Evolutionary conservation across 192 early-diverging fungal genomes (phyloP).

Genomic region (Linnemannia hyalina): DNA sequence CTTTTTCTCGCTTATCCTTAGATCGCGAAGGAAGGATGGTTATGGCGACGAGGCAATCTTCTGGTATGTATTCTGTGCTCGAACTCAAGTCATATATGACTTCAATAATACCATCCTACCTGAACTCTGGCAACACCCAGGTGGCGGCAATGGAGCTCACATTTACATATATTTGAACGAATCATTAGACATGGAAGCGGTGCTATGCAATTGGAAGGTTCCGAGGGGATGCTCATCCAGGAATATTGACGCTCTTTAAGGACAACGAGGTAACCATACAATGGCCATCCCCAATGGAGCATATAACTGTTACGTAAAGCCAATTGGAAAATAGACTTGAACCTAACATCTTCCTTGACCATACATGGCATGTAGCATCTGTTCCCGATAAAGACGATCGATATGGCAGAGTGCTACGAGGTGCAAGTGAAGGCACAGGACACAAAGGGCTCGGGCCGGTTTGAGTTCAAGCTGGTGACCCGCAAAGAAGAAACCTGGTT

Average conservation of each 20-base stretch:
- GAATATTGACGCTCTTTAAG: slow-evolving; percentile 62
- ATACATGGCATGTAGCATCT: slow-evolving; percentile 35
- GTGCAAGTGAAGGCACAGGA: slow-evolving; percentile 60
- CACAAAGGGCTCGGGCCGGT: slow-evolving; percentile 57
- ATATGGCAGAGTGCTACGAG: slow-evolving; percentile 64
- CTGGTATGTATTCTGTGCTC: slow-evolving; percentile 44
- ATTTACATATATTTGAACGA: not conserved
- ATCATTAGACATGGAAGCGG: slow-evolving; percentile 62
- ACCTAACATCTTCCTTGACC: not conserved
- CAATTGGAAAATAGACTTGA: not conserved
- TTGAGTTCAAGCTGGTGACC: slow-evolving; percentile 61
- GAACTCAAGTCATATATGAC: not conserved
- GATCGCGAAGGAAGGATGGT: slow-evolving; percentile 68
- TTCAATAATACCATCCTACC: not conserved
- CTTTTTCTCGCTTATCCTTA: slow-evolving; percentile 9
- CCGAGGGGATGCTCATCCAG: slow-evolving; percentile 61
- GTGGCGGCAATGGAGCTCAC: not conserved
- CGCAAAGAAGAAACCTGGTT: slow-evolving; percentile 62
- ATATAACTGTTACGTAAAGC: not conserved
- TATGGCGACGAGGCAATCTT: slow-evolving; percentile 60
- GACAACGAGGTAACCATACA: slow-evolving; percentile 61
- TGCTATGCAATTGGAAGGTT: slow-evolving; percentile 65
- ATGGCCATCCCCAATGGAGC: not conserved
- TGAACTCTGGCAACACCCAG: too few species aligned
- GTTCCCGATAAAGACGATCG: slow-evolving; percentile 60